Evolutionary conservation across 176 grass and related monocot genomes (phyloP), one percentile per base, ranked within the genome.

Genomic region (Cymbopogon citratus): DNA sequence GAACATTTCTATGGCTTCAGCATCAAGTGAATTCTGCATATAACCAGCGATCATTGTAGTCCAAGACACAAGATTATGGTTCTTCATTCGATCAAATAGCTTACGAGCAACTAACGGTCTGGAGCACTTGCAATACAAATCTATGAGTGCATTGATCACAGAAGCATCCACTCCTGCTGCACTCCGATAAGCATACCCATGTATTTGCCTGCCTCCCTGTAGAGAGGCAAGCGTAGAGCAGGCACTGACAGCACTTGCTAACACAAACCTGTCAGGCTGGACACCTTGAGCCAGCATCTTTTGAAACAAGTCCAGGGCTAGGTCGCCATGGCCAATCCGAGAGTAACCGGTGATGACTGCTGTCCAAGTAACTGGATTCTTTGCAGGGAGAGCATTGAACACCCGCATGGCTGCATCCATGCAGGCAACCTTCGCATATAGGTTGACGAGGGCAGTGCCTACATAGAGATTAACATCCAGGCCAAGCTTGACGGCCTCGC

Each of bases 11-110:
- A 94, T 83, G 27, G 94, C 89, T 84, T 88, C 86, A 61, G 15
- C 82, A 82, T 90, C 70, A 25, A 71, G 89, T 31, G 87, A 88
- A 51, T 81, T 90, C 76, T 93, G 91, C 94, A 97, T 88, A 60
- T 94, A 94, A 12, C 89, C 94, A 43, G 84, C 60, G 41, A 97
- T 90, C 86, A 93, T 89, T n/a, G 94, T 90, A 38, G 91, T 97
- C 94, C 94, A 97, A 39, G 91, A 88, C 33, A 97, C 94, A 79
- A 94, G 79, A 66, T 97, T 88, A 40, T 33, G 68, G 69, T 68
- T 76, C 62, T 34, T 68, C 82, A 88, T 90, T 29, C 3, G 72
- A 77, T 94, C 80, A 84, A 97, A 94, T 33, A 94, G 83, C 71
- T 44, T 90, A 7, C 74, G 89, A 43, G 94, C 94, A 82, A 77